phyloP scores from a whole-genome alignment of 495 filamentous ascomycete genomes.

The Cairneyella variabilis region DNA sequence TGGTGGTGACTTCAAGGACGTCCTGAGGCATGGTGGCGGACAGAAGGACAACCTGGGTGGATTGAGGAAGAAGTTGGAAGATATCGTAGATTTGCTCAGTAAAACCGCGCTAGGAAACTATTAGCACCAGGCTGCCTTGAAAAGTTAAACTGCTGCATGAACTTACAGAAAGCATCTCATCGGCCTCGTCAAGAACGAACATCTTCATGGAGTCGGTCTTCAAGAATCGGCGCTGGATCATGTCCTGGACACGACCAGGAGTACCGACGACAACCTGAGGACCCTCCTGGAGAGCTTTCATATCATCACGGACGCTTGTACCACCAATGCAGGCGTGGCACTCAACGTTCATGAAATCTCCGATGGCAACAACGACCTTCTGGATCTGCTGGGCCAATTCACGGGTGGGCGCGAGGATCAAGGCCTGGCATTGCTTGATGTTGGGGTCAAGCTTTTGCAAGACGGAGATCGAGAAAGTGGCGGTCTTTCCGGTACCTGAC shows the following conservation, averaged over 20 bases:
- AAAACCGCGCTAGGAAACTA: conserved; percentile 72
- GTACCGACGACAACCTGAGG: conserved; percentile 97
- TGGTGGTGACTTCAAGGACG: conserved; percentile 98
- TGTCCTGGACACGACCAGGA: conserved; percentile 95
- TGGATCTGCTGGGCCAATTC: conserved; percentile 98
- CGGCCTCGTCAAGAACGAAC: conserved; percentile 97
- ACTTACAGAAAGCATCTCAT: conserved; percentile 95
- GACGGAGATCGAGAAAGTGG: conserved; percentile 97
- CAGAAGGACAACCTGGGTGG: conserved; percentile 95
- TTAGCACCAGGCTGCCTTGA: conserved; percentile 10
- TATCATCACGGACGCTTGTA: conserved; percentile 96
- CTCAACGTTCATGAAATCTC: conserved; percentile 99
- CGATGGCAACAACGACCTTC: conserved; percentile 95
- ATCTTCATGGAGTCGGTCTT: conserved; percentile 98
- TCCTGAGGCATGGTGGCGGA: conserved; percentile 98
- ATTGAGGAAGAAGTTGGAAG: conserved; percentile 95
- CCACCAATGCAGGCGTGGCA: conserved; percentile 99
- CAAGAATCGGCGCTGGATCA: conserved; percentile 95
- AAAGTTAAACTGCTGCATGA: not conserved
- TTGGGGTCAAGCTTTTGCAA: conserved; percentile 95
- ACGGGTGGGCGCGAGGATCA: conserved; percentile 95
- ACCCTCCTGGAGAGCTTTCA: conserved; percentile 91
- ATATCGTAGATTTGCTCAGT: conserved; percentile 99
- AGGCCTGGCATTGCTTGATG: conserved; percentile 90
- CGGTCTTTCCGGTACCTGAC: conserved; percentile 98